Evolutionary conservation across 345 rosid genomes (phyloP), one percentile per base, ranked within the genome.

Genomic region (Lagerstroemia speciosa): DNA sequence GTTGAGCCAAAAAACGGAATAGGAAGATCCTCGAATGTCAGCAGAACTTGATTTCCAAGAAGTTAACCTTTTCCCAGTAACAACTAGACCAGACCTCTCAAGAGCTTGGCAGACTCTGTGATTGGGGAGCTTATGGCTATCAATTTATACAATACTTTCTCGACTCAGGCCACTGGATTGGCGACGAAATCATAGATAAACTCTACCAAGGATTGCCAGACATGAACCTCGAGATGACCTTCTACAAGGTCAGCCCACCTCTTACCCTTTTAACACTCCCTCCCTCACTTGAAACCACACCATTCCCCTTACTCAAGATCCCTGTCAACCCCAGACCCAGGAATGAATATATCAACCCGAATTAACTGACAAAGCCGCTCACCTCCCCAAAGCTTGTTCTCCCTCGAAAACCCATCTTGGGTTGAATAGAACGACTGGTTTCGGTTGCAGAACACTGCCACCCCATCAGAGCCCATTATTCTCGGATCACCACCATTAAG

Each of bases 121-220:
- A 93, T 86, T 2, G 96, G 97, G 0, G 98, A 90, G 68, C 88
- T 88, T 72, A 90, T 77, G 64, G 91, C 96, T 93, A 93, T 85
- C 79, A 87, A 74, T 67, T 93, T 90, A 69, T 90, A 90, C 75
- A 90, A 62, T 26, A 90, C 93, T 69, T 34, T 83, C 80, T 93
- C 97, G 64, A 88, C 91, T 78, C 90, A 92, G 29, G 29, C 75
- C 90, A 26, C 87, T 85, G 0, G 89, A 80, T 30, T 90, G 98
- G 29, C 96, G 48, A n/a, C n/a, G n/a, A n/a, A n/a, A n/a, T n/a
- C n/a, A n/a, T n/a, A n/a, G n/a, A n/a, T n/a, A n/a, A n/a, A n/a
- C n/a, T n/a, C n/a, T n/a, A n/a, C n/a, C n/a, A n/a, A n/a, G n/a
- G n/a, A n/a, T n/a, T n/a, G n/a, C n/a, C n/a, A 2, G 76, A 73